Percentiles rank a stretch among this genome's conserved stretches.
phyloP scores from a whole-genome alignment of 2,329 filamentous ascomycete genomes.

The Scytalidium sp. region DNA sequence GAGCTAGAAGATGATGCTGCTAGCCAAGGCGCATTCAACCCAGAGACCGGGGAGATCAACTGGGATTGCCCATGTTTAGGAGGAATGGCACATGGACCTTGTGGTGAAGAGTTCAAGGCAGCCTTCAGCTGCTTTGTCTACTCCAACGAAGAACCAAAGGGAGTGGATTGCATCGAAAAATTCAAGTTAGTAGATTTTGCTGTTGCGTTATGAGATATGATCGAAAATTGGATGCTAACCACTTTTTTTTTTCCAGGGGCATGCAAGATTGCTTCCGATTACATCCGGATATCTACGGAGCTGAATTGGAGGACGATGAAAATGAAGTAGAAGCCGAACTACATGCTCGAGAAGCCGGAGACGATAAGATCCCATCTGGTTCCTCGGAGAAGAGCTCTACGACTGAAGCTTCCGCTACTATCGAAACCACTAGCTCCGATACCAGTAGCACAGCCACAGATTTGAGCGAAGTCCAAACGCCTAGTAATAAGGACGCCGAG shows the following conservation, averaged over 20 bases:
- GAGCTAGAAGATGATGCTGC: slow-evolving; percentile 76
- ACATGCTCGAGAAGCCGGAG: slow-evolving; percentile 18
- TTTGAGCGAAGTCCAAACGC: background rate
- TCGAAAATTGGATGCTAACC: slow-evolving; percentile 8
- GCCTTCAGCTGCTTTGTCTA: slow-evolving; percentile 99
- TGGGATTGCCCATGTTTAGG: slow-evolving; percentile 98
- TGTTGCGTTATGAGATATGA: background rate
- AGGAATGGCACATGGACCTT: slow-evolving; percentile 95
- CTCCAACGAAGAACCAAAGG: slow-evolving; percentile 91
- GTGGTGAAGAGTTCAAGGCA: slow-evolving; percentile 90
- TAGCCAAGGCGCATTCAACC: slow-evolving; percentile 93
- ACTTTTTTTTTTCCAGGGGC: slow-evolving; percentile 51
- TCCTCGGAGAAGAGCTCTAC: background rate
- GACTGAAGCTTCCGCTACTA: background rate
- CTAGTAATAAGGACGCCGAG: background rate
- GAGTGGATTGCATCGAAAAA: slow-evolving; percentile 95
- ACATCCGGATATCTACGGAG: slow-evolving; percentile 90
- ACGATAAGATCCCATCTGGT: background rate
- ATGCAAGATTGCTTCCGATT: slow-evolving; percentile 98
- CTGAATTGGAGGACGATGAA: slow-evolving; percentile 78
- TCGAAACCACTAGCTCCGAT: background rate
- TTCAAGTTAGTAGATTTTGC: slow-evolving; percentile 71
- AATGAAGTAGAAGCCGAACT: slow-evolving; percentile 44
- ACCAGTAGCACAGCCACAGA: background rate
- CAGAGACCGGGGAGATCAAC: slow-evolving; percentile 98